Conservation (phyloP, 78 protist genomes). For the Dictyostelium brefeldianum region DNA sequence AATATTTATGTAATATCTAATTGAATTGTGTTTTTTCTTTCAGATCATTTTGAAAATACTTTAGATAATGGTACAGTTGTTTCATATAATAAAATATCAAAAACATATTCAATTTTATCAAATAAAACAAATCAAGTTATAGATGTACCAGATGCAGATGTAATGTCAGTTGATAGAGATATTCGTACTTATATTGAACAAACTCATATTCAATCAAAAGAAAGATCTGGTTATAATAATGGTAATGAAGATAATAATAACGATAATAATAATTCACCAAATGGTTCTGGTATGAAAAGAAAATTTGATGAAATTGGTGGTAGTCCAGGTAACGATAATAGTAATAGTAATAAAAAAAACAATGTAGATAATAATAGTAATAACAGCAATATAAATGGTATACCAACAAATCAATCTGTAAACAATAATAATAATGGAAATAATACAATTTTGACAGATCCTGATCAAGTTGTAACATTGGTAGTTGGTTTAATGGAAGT, state of each 20-base stretch:
- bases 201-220: constrained; percentile 10
- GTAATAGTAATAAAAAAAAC: background rate
- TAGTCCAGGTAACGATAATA: background rate
- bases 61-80: constrained; percentile 30
- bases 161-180: constrained; percentile 71
- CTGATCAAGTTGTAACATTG: constrained; percentile 42
- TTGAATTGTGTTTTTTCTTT: background rate
- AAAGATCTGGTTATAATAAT: background rate
- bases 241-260: background rate
- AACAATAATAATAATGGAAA: background rate
- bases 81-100: background rate
- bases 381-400: background rate
- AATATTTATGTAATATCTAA: background rate
- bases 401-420: background rate
- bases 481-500: constrained; percentile 50
- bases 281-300: background rate
- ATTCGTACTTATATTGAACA: constrained; percentile 45
- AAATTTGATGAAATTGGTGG: background rate
- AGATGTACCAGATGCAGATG: constrained; percentile 28
- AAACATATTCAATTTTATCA: constrained; percentile 31
- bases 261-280: background rate
- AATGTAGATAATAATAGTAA: background rate
- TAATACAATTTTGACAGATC: background rate
- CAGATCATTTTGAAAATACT: constrained; percentile 14
- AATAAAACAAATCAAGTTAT: background rate